Evolutionary conservation across 1,284 basidiomycete genomes (phyloP).

Genomic region (Apiotrichum siamense): DNA sequence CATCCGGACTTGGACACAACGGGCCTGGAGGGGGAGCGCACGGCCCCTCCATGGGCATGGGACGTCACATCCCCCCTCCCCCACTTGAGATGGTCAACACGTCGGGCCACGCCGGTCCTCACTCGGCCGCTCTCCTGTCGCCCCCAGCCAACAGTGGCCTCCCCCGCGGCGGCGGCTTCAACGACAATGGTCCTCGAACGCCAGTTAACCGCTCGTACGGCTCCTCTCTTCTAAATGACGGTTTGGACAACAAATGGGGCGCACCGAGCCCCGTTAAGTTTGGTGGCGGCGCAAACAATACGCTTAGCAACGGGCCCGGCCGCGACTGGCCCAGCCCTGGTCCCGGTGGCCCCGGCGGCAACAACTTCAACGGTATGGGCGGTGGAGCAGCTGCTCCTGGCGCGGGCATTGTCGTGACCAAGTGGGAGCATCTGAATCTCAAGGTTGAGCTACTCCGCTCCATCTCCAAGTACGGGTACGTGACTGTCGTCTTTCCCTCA

Average conservation of each 20-base stretch:
- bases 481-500: slow-evolving; percentile 11
- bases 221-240: slow-evolving; percentile 12
- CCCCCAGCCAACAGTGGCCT: background rate
- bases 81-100: slow-evolving; percentile 9
- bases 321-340: slow-evolving; percentile 16
- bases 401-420: slow-evolving; percentile 76
- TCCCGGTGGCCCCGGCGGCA: slow-evolving; percentile 1
- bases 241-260: slow-evolving; percentile 17
- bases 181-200: slow-evolving; percentile 7
- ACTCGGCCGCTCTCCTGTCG: slow-evolving; percentile 1
- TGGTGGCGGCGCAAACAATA: slow-evolving; percentile 1
- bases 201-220: slow-evolving; percentile 15
- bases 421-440: slow-evolving; percentile 91
- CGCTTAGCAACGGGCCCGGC: background rate
- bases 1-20: slow-evolving; percentile 1
- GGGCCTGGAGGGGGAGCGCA: slow-evolving; percentile 5
- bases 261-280: slow-evolving; percentile 6
- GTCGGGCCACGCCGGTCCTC: background rate
- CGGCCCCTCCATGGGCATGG: slow-evolving; percentile 2
- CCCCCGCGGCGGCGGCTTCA: slow-evolving; percentile 4
- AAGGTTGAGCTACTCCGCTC: slow-evolving; percentile 81
- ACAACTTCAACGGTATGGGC: slow-evolving; percentile 6
- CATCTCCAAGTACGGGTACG: slow-evolving; percentile 87
- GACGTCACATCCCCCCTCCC: slow-evolving; percentile 7
- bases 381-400: slow-evolving; percentile 55